Evolutionary conservation across 768 basidiomycete species (phyloP), one percentile per base, ranked within the genome.

Genomic region (Trametes punicea): DNA sequence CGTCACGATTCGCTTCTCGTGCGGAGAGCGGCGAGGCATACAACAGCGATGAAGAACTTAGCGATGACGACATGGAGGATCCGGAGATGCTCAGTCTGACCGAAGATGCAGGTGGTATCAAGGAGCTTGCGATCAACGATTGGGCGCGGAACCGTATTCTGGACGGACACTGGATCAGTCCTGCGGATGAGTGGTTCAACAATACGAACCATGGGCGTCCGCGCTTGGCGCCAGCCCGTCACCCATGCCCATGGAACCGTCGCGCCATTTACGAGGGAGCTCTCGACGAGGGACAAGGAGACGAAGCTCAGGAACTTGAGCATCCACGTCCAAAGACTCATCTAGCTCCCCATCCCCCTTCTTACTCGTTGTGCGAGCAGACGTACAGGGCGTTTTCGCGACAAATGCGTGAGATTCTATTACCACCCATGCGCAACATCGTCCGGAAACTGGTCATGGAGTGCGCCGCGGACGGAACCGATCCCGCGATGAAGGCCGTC

Each of bases 161-260:
- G 18, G 88, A 91, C 52, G 89, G 89, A 2, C 78, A 82, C 62
- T 91, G 89, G 88, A 69, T 84, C 40, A 85, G 79, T 46, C 89
- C 88, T 9, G 85, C 83, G 0, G 89, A 91, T 66, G 75, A 81
- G 42, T 89, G 80, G 79, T 87, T 82, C 47, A 69, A 72, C 9
- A 66, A 76, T 53, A 60, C 61, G 4, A 67, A 71, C 55, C 74
- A 66, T 27, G 79, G 77, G 50, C 73, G 69, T 61, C 59, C 54
- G 0, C 55, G 51, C 3, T 18, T 55, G 15, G 58, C 53, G 31
- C 64, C 61, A 3, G 68, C 73, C 15, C 58, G 61, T 23, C 77
- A 79, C 55, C 88, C 88, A 0, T 87, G 83, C 62, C 82, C 87
- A 0, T 89, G 87, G 87, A 62, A 63, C 23, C 62, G 46, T 8